phyloP scores from a whole-genome alignment of 208 protist species.

The Angomonas ambiguus region DNA sequence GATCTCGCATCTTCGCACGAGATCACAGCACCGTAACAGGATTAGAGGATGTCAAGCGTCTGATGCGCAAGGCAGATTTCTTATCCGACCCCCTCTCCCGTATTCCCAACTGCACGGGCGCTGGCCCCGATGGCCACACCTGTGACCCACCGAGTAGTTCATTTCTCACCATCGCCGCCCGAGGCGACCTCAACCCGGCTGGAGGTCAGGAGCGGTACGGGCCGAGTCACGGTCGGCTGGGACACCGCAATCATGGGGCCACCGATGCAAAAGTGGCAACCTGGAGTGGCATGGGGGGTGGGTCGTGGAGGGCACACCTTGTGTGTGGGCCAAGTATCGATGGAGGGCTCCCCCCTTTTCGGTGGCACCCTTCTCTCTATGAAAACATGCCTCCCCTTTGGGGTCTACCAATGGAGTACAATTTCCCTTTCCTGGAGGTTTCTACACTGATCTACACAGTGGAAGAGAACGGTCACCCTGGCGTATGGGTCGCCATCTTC shows the following conservation, averaged over 20 bases:
- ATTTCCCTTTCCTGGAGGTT: not conserved
- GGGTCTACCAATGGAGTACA: not conserved
- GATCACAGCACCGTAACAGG: slow-evolving; percentile 27
- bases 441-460: no score
- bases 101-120: slow-evolving; percentile 39
- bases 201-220: slow-evolving; percentile 25
- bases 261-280: slow-evolving; percentile 35
- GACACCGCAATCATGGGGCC: slow-evolving; percentile 27
- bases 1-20: slow-evolving; percentile 61
- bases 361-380: slow-evolving; percentile 19
- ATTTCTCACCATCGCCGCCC: slow-evolving; percentile 37
- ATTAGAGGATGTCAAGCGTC: slow-evolving; percentile 29
- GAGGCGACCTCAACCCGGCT: slow-evolving; percentile 43
- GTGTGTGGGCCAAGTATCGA: slow-evolving; percentile 27
- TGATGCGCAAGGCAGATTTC: slow-evolving; percentile 76
- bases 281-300: slow-evolving; percentile 16
- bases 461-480: not conserved
- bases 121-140: not conserved
- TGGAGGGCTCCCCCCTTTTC: slow-evolving; percentile 19
- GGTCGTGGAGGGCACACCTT: slow-evolving; percentile 10
- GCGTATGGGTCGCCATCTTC: not conserved
- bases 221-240: slow-evolving; percentile 17
- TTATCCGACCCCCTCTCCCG: slow-evolving; percentile 51
- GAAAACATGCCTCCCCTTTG: slow-evolving; percentile 22
- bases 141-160: slow-evolving; percentile 28